These are phyloP conservation scores for Rhodocollybia butyracea DNA, from an alignment of 768 basidiomycete species.

Conservation along the genomic window DNA sequence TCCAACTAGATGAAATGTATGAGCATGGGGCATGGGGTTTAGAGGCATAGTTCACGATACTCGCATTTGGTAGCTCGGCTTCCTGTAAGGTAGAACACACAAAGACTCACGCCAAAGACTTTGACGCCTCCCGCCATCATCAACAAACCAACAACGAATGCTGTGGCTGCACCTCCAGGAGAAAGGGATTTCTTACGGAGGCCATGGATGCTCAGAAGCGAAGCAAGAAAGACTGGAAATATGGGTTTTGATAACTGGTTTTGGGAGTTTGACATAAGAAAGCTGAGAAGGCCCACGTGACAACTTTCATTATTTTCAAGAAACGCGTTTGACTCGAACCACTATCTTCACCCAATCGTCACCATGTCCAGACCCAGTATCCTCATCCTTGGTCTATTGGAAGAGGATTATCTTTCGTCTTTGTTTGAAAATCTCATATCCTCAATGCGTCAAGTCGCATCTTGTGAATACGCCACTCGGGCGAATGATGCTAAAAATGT, in stretches of 20 bases:
- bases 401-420: not conserved
- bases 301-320: not conserved
- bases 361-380: not conserved
- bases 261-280: too few species aligned
- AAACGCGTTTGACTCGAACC: not conserved
- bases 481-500: not conserved
- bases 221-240: constrained; percentile 45
- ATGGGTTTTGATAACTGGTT: constrained; percentile 38
- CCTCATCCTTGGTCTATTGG: not conserved
- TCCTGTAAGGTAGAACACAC: constrained; percentile 78
- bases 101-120: constrained; percentile 61
- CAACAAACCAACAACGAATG: constrained; percentile 71
- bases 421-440: not conserved
- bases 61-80: constrained; percentile 81
- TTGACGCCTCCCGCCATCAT: constrained; percentile 67
- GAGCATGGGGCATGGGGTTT: not conserved
- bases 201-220: constrained; percentile 65
- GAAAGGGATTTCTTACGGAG: constrained; percentile 73
- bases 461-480: not conserved
- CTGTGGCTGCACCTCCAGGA: constrained; percentile 70
- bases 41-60: constrained; percentile 16
- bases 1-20: constrained; percentile 45
- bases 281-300: too few species aligned
- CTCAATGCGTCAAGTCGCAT: constrained; percentile 1
- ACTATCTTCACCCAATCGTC: not conserved